Conservation (phyloP, 352 stramenopile species). For the Pythium rhizo-oryzae region DNA sequence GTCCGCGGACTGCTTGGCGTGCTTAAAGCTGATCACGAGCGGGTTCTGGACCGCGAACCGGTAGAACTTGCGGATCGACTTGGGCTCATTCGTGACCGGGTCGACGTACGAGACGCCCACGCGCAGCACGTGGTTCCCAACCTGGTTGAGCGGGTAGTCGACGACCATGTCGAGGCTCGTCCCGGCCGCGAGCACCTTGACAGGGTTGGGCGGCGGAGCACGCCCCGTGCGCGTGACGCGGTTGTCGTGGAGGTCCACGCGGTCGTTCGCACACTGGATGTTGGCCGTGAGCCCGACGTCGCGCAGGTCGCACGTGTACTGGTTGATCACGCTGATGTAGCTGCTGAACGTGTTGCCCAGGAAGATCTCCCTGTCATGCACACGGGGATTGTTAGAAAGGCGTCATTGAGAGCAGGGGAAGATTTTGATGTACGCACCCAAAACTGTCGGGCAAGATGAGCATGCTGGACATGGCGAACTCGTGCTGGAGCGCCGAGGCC, state of each 20-base stretch:
- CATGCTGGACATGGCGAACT: conserved; percentile 88
- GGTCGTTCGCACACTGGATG: conserved; percentile 86
- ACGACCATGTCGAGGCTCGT: conserved; percentile 92
- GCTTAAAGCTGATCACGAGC: conserved; percentile 86
- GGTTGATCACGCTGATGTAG: conserved; percentile 94
- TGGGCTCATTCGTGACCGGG: conserved; percentile 72
- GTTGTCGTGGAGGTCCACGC: conserved; percentile 80
- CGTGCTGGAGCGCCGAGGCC: conserved; percentile 56
- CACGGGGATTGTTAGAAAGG: no score
- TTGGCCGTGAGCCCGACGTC: conserved; percentile 82
- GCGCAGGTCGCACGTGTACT: conserved; percentile 76
- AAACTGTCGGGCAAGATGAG: conserved; percentile 92
- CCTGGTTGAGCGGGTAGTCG: conserved; percentile 89
- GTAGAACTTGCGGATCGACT: conserved; percentile 92
- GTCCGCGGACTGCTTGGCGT: conserved; percentile 45
- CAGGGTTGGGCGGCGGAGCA: conserved; percentile 74
- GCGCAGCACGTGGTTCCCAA: conserved; percentile 85
- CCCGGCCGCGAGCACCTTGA: conserved; percentile 61
- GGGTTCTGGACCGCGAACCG: conserved; percentile 91
- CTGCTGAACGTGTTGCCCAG: conserved; percentile 92
- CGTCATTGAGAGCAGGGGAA: no score
- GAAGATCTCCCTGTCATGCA: conserved; percentile 81
- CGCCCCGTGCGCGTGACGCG: conserved; percentile 69
- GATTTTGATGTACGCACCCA: conserved; percentile 41
- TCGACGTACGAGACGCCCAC: conserved; percentile 82